Conservation (phyloP, 305 asterid genomes). For the Euphrasia arctica region DNA sequence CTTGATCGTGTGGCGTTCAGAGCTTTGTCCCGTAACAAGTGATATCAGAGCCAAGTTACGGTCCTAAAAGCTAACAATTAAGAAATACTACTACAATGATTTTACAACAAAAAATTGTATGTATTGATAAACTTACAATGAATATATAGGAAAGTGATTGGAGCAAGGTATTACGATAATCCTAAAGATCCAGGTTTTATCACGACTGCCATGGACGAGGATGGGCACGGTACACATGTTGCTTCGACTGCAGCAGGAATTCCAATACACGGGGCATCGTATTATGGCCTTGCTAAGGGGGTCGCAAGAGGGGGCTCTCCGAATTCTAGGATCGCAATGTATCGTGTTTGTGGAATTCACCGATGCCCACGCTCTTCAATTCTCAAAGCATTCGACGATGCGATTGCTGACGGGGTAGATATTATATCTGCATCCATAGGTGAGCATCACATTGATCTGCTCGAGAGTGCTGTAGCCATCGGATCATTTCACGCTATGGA, state of each 20-base stretch:
- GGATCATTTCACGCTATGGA: conserved; percentile 63
- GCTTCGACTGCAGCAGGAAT: conserved; percentile 68
- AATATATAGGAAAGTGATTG: conserved; percentile 46
- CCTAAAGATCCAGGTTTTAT: conserved; percentile 14
- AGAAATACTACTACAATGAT: neutral
- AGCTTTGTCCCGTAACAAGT: too few relatives aligned
- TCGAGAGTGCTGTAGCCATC: conserved; percentile 42
- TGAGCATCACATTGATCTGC: conserved; percentile 30
- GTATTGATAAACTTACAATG: neutral
- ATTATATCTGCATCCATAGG: conserved; percentile 71
- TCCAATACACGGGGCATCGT: conserved; percentile 38
- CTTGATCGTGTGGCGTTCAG: too few relatives aligned
- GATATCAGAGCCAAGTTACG: too few relatives aligned
- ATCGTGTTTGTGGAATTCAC: conserved; percentile 48
- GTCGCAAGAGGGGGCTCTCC: conserved; percentile 62
- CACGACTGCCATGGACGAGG: conserved; percentile 46
- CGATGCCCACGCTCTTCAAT: conserved; percentile 62
- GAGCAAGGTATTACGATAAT: conserved; percentile 53
- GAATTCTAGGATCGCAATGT: conserved; percentile 58
- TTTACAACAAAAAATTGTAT: too few relatives aligned
- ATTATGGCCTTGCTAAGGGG: conserved; percentile 41
- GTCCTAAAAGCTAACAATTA: too few relatives aligned
- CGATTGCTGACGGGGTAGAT: conserved; percentile 72
- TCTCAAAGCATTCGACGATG: conserved; percentile 73
- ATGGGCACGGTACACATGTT: conserved; percentile 70